These are phyloP conservation scores for Zychaea mexicana DNA, from an alignment of 371 early-diverging fungal genomes.

Conservation along the genomic window DNA sequence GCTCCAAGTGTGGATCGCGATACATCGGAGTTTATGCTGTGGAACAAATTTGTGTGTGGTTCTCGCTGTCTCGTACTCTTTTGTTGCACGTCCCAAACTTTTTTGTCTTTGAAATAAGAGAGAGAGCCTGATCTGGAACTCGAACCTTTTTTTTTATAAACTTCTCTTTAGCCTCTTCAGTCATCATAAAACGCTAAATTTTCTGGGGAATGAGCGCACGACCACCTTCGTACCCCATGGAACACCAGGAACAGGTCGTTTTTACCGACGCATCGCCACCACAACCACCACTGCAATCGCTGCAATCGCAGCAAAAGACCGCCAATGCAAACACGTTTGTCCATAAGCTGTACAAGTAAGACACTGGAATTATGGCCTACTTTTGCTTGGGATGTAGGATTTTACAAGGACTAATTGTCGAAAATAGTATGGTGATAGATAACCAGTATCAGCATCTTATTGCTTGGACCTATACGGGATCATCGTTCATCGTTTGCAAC, in stretches of 20 bases:
- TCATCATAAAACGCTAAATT: not conserved
- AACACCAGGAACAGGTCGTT: not conserved
- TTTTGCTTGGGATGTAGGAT: too few relatives aligned
- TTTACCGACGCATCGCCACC: conserved; percentile 8
- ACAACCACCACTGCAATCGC: conserved; percentile 1
- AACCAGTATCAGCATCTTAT: conserved; percentile 80
- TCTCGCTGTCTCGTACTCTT: too few relatives aligned
- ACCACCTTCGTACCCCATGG: not conserved
- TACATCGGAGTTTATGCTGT: too few relatives aligned
- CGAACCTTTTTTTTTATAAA: not conserved
- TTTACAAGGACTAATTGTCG: too few relatives aligned
- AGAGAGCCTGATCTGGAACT: too few relatives aligned
- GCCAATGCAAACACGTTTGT: conserved; percentile 42
- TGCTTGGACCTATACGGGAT: conserved; percentile 82
- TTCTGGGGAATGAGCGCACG: conserved; percentile 1
- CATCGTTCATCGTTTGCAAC: conserved; percentile 91
- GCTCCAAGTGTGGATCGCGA: too few relatives aligned
- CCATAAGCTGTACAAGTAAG: conserved; percentile 50
- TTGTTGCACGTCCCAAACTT: too few relatives aligned
- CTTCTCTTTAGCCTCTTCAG: not conserved
- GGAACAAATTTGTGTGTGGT: too few relatives aligned
- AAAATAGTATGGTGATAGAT: conserved; percentile 86
- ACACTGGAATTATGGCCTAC: not conserved
- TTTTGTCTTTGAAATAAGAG: not conserved
- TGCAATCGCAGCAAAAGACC: conserved; percentile 9